Percentiles rank a stretch among this genome's conserved stretches.
Evolutionary conservation across 257 asterid genomes (phyloP).

Genomic region (Fraxinus cuspidata): DNA sequence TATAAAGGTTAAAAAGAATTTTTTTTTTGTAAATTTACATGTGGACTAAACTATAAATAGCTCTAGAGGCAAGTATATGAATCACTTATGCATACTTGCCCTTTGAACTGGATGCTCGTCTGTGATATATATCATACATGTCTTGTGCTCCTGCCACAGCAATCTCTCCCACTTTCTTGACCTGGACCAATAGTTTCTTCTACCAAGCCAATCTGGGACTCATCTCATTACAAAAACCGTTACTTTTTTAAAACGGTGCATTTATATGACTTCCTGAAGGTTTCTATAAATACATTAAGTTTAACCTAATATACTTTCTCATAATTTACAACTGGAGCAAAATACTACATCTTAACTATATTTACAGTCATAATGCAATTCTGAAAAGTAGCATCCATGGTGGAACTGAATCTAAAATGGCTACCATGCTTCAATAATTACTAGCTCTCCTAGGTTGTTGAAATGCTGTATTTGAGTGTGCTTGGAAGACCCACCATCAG

Average conservation of each 20-base stretch:
- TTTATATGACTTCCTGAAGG: not conserved
- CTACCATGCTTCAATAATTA: not conserved
- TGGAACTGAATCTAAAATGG: not conserved
- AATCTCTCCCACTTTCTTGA: no score
- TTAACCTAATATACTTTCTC: not conserved
- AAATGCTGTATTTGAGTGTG: not conserved
- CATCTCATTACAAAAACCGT: not conserved
- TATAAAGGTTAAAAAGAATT: not conserved
- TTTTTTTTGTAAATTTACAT: not conserved
- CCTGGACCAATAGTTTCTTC: not conserved
- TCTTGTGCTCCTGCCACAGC: not conserved
- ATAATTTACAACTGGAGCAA: not conserved
- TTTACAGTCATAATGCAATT: not conserved
- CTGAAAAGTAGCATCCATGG: not conserved
- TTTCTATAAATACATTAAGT: not conserved
- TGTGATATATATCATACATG: not conserved
- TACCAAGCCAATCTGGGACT: not conserved
- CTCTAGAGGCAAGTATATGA: not conserved
- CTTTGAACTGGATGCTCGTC: not conserved
- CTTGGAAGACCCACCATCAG: not conserved
- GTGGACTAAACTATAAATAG: not conserved
- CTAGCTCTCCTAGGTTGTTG: not conserved
- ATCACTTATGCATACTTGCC: not conserved
- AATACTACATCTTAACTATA: not conserved
- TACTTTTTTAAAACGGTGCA: not conserved